phyloP scores from a whole-genome alignment of 257 asterid species.

The Ilex aquifolium region DNA sequence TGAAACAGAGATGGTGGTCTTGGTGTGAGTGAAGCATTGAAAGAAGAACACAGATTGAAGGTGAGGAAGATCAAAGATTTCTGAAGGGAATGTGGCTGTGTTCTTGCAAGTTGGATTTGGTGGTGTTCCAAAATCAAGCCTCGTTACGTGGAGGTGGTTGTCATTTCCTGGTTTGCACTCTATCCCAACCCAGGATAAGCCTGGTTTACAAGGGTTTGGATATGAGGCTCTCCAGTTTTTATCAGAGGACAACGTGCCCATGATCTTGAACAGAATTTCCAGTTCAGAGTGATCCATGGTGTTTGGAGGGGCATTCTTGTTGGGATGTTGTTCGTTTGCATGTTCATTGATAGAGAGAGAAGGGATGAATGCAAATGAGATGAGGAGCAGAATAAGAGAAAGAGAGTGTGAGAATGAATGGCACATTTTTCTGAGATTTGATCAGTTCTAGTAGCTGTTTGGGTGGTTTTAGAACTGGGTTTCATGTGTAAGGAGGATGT shows the following conservation, averaged over 20 bases:
- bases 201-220: conserved; percentile 68
- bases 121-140: conserved; percentile 69
- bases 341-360: conserved; percentile 12
- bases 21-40: conserved; percentile 49
- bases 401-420: conserved; percentile 26
- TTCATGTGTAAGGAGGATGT: conserved; percentile 1
- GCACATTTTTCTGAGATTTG: conserved; percentile 28
- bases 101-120: conserved; percentile 76
- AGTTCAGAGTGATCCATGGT: conserved; percentile 53
- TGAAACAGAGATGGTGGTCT: conserved; percentile 33
- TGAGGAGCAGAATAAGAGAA: conserved; percentile 2
- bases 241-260: conserved; percentile 63
- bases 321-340: too few relatives aligned
- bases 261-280: conserved; percentile 56
- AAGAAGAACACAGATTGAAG: conserved; percentile 69
- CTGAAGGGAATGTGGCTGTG: conserved; percentile 62
- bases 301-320: conserved; percentile 11
- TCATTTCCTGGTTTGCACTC: conserved; percentile 46
- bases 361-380: conserved; percentile 11
- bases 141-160: conserved; percentile 40
- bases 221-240: conserved; percentile 54
- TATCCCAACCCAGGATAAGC: conserved; percentile 67
- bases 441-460: background rate
- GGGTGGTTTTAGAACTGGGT: conserved; percentile 9
- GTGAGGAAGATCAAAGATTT: conserved; percentile 54